Evolutionary conservation across 164 flowering plant genomes (phyloP).

Genomic region (Vitis amurensis): DNA sequence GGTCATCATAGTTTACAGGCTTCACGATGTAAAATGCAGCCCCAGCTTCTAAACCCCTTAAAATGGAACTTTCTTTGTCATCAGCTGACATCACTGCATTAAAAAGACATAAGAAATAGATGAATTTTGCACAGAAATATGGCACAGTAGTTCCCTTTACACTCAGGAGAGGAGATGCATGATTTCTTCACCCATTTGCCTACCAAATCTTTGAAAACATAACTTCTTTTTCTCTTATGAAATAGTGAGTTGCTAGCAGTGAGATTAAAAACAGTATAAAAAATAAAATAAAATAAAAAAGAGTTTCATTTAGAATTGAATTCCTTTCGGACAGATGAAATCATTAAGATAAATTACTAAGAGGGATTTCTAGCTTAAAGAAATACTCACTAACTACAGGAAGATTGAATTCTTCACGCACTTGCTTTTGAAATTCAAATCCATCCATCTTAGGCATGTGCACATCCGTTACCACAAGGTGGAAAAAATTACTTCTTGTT

Average conservation of each 20-base stretch:
- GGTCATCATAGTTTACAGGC: constrained; percentile 3
- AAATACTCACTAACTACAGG: constrained; percentile 9
- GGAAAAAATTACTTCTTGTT: not conserved
- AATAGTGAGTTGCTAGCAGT: too few relatives aligned
- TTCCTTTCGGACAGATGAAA: too few relatives aligned
- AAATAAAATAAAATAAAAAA: not conserved
- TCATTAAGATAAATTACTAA: too few relatives aligned
- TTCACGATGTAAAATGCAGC: constrained; percentile 6
- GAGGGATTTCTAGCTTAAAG: not conserved
- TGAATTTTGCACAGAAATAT: too few relatives aligned
- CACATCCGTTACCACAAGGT: constrained; percentile 7
- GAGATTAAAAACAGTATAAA: too few relatives aligned
- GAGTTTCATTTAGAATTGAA: not conserved
- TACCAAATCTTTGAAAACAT: too few relatives aligned
- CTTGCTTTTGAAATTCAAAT: not conserved
- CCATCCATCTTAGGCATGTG: constrained; percentile 14
- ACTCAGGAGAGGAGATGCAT: too few relatives aligned
- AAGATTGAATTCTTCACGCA: constrained; percentile 6
- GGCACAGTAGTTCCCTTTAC: too few relatives aligned
- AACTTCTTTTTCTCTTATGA: too few relatives aligned
- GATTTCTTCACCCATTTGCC: too few relatives aligned
- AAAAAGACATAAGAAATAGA: too few relatives aligned
- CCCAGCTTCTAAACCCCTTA: not conserved
- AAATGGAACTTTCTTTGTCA: constrained; percentile 1
- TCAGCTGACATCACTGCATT: constrained; percentile 15